Evolutionary conservation across 306 rosid species (phyloP).

Genomic region (Hylodesmum podocarpum): DNA sequence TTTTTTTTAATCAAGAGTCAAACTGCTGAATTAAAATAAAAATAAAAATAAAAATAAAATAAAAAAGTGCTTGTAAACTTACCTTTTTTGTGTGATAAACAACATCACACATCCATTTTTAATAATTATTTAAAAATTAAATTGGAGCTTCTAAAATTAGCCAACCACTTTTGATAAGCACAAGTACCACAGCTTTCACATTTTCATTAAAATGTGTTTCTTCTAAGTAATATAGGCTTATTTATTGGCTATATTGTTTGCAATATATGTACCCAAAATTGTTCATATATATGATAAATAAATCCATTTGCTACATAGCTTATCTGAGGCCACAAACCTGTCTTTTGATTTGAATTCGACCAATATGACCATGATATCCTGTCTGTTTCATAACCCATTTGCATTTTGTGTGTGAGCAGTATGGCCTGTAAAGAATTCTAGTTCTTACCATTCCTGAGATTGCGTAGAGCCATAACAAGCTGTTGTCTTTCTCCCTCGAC

Average conservation of each 20-base stretch:
- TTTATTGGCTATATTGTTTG: not conserved
- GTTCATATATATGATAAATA: conserved; percentile 9
- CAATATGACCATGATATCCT: conserved; percentile 28
- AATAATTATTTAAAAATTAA: not conserved
- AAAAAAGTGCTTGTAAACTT: not conserved
- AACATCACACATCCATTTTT: not conserved
- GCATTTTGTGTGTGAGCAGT: conserved; percentile 25
- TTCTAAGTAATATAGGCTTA: not conserved
- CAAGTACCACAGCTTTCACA: not conserved
- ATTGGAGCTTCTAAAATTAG: not conserved
- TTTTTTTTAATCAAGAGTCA: not conserved
- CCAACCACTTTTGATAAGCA: not conserved
- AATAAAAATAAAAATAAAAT: no score
- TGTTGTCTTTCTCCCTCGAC: conserved; percentile 99
- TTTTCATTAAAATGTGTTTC: conserved; percentile 12
- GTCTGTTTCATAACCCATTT: conserved; percentile 27
- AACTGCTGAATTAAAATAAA: no score
- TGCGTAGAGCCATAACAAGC: conserved; percentile 92
- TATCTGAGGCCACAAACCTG: conserved; percentile 9
- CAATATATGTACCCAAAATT: conserved; percentile 7
- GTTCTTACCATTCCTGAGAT: conserved; percentile 73
- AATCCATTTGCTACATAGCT: conserved; percentile 4
- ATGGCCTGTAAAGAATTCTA: conserved; percentile 41
- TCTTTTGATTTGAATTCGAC: conserved; percentile 27
- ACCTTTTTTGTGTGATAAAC: not conserved